Conservation (phyloP, 2,329 filamentous ascomycete genomes). For the Trichophyton rubrum region DNA sequence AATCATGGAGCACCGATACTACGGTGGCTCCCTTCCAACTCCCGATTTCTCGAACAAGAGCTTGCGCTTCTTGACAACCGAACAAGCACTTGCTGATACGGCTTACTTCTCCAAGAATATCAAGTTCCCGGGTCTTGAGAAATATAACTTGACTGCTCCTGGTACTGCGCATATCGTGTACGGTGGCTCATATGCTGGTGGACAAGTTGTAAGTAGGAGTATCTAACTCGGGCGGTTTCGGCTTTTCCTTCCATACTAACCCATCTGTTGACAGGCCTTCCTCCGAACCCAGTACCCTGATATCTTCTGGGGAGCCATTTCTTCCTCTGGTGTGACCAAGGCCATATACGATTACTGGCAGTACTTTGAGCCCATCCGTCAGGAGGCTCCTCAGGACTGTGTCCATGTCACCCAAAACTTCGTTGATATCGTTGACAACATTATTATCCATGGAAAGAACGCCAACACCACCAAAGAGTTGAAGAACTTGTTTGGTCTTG, state of each 20-base stretch:
- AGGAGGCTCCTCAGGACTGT: constrained; percentile 49
- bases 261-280: constrained; percentile 43
- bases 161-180: constrained; percentile 64
- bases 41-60: constrained; percentile 54
- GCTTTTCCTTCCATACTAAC: background rate
- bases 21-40: constrained; percentile 61
- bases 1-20: constrained; percentile 78
- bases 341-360: constrained; percentile 67
- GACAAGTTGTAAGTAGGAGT: constrained; percentile 42
- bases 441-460: constrained; percentile 40
- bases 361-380: constrained; percentile 48
- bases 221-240: background rate
- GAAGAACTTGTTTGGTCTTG: constrained; percentile 43
- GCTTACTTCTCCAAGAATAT: constrained; percentile 68
- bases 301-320: constrained; percentile 65
- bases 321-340: constrained; percentile 65
- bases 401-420: constrained; percentile 51
- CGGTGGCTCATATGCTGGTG: constrained; percentile 73
- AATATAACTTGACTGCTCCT: constrained; percentile 52
- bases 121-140: constrained; percentile 55
- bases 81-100: constrained; percentile 69
- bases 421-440: constrained; percentile 46
- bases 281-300: constrained; percentile 65
- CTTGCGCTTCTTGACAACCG: constrained; percentile 69
- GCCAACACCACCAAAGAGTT: constrained; percentile 33